A percentile compares a stretch with the other conserved stretches of the same genome.
Conservation (phyloP, 352 stramenopile genomes). For the Globisporangium lucens region DNA sequence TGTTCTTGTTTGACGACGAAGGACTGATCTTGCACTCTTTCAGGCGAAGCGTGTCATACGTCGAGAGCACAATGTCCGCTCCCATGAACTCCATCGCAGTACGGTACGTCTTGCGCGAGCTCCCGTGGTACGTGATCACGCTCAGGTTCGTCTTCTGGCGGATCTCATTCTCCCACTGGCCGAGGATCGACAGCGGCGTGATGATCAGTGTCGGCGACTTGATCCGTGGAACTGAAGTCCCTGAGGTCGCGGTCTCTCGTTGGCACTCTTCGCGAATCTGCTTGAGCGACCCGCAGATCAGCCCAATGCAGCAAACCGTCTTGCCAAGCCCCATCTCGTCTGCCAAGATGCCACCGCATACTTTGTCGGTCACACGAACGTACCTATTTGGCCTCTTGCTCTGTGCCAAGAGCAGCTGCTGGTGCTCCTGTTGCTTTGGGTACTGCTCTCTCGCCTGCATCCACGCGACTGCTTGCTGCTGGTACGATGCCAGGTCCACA, state of each 20-base stretch:
- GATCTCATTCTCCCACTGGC: constrained; percentile 83
- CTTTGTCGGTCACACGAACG: constrained; percentile 28
- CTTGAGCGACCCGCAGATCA: constrained; percentile 68
- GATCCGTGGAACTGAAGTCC: constrained; percentile 28
- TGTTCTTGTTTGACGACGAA: constrained; percentile 20
- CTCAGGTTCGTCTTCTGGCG: constrained; percentile 73
- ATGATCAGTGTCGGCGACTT: constrained; percentile 73
- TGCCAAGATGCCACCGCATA: constrained; percentile 77
- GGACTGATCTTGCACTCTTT: constrained; percentile 61
- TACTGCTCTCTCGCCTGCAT: constrained; percentile 69
- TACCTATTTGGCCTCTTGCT: constrained; percentile 26
- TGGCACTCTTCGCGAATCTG: constrained; percentile 32
- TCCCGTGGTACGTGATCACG: constrained; percentile 73
- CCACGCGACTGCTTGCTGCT: constrained; percentile 86
- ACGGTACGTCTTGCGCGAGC: constrained; percentile 55
- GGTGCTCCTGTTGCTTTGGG: constrained; percentile 5
- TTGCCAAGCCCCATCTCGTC: constrained; percentile 90
- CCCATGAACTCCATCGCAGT: constrained; percentile 76
- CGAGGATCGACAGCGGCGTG: constrained; percentile 80
- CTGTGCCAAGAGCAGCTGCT: neutral
- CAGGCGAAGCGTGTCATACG: constrained; percentile 74
- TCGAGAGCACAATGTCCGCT: constrained; percentile 73
- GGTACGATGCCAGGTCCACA: constrained; percentile 74
- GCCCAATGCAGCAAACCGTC: constrained; percentile 86
- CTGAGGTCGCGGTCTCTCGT: constrained; percentile 12